Evolutionary conservation across 2,329 filamentous ascomycete species (phyloP), one percentile per base, ranked within the genome.

Genomic region (Periglandula ipomoeae): DNA sequence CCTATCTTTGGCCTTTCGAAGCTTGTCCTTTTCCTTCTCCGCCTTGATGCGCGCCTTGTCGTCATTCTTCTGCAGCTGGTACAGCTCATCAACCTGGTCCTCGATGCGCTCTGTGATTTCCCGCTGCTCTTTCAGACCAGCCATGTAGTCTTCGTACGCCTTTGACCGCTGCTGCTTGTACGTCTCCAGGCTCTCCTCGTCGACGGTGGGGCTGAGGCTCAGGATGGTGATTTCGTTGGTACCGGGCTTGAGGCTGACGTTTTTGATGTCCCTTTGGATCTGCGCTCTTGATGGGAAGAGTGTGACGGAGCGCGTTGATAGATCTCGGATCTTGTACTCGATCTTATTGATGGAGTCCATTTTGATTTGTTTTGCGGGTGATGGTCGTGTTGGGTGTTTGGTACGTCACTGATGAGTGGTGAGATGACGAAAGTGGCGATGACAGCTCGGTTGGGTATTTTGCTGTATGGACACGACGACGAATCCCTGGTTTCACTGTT

Each of bases 221-320:
- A 71, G 57, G 50, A 84, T 73, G 19, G 71, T 74, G 50, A 84
- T 73, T 55, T 81, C 72, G 52, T 82, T 83, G 11, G 69, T 63
- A 19, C 80, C 79, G 26, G 75, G 70, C 69, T 60, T 59, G 32
- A 65, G 56, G 37, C 48, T 23, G 15, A 84, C 66, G 53, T 76
- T 65, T 50, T 73, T 74, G 58, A 85, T 73, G 47, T 83, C 77
- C 23, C 81, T 73, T 11, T 76, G 70, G 26, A 85, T 63, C 43
- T 82, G 80, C 1, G 82, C 82, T 53, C 75, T 69, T 2, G 70
- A 69, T 0, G 82, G 81, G 51, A 82, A 84, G 37, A 87, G 70
- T 0, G 76, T 81, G 15, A 87, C 81, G 0, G 75, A 75, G 44
- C 76, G 76, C 30, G 82, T 84, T 8, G 67, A 58, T 26, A 85